A percentile compares a stretch with the other conserved stretches of the same genome.
These are phyloP conservation scores for Candida vartiovaarae DNA, from an alignment of 805 yeast genomes.

Conservation along the genomic window DNA sequence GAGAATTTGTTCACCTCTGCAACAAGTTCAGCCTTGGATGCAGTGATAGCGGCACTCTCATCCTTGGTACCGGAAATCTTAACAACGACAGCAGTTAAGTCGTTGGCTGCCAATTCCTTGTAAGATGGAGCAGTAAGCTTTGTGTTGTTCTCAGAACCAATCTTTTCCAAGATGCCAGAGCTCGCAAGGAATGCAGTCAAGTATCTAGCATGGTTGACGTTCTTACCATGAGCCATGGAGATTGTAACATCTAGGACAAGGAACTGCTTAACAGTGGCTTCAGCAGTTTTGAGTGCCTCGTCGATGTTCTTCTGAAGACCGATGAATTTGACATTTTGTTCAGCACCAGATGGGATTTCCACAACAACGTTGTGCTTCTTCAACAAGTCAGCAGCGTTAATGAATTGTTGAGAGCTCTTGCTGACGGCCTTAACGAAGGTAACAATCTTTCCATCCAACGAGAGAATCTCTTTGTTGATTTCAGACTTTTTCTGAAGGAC, in stretches of 20 bases:
- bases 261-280: slow-evolving; percentile 50
- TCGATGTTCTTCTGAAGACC: slow-evolving; percentile 56
- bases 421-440: slow-evolving; percentile 61
- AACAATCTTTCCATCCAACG: slow-evolving; percentile 37
- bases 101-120: slow-evolving; percentile 35
- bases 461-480: slow-evolving; percentile 39
- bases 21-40: slow-evolving; percentile 67
- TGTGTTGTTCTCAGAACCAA: slow-evolving; percentile 36
- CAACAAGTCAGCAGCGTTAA: slow-evolving; percentile 49
- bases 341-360: slow-evolving; percentile 41
- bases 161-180: slow-evolving; percentile 38
- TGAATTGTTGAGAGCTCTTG: slow-evolving; percentile 57
- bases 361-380: slow-evolving; percentile 51
- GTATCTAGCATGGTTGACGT: slow-evolving; percentile 66
- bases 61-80: slow-evolving; percentile 51
- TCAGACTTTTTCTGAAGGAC: slow-evolving; percentile 49
- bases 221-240: slow-evolving; percentile 83
- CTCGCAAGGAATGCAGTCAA: slow-evolving; percentile 61
- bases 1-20: slow-evolving; percentile 63
- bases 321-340: slow-evolving; percentile 47
- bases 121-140: slow-evolving; percentile 42
- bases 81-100: slow-evolving; percentile 40
- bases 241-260: slow-evolving; percentile 68
- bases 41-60: slow-evolving; percentile 44
- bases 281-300: slow-evolving; percentile 57